Conservation (phyloP, 768 basidiomycete genomes). For the Leccinum arenicola region DNA sequence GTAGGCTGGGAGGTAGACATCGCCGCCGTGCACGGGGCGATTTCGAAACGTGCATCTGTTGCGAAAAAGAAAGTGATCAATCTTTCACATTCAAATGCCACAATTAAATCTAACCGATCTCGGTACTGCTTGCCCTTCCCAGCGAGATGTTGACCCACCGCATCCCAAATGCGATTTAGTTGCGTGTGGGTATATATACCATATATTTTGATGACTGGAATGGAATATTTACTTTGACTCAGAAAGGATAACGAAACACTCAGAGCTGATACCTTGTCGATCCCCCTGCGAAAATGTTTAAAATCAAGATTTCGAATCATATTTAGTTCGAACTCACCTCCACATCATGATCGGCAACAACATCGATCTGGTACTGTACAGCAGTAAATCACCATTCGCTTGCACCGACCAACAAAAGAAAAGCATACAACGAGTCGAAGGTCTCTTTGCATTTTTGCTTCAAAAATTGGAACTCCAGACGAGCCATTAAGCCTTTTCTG, state of each 20-base stretch:
- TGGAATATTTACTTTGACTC: neutral
- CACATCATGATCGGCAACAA: constrained; percentile 37
- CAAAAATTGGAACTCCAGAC: constrained; percentile 55
- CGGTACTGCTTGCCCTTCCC: constrained; percentile 52
- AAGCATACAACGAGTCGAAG: constrained; percentile 46
- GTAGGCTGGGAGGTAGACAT: constrained; percentile 48
- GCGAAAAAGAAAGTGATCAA: neutral
- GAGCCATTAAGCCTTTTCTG: constrained; percentile 55
- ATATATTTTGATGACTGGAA: constrained; percentile 45
- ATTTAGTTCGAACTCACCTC: constrained; percentile 18
- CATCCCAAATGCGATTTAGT: constrained; percentile 47
- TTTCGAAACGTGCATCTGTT: constrained; percentile 47
- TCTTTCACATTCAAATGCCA: neutral
- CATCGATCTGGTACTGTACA: constrained; percentile 48
- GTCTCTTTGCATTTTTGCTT: constrained; percentile 64
- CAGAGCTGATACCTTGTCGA: constrained; percentile 33
- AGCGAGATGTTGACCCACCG: constrained; percentile 40
- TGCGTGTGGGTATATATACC: constrained; percentile 51
- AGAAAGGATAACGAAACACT: neutral
- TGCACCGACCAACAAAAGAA: neutral
- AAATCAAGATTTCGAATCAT: neutral
- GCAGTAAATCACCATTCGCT: neutral
- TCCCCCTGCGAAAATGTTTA: constrained; percentile 33
- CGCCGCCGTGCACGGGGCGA: constrained; percentile 31
- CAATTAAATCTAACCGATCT: constrained; percentile 36